Evolutionary conservation across 2,329 filamentous ascomycete species (phyloP), one percentile per base, ranked within the genome.

Genomic region (Fusarium sp.): DNA sequence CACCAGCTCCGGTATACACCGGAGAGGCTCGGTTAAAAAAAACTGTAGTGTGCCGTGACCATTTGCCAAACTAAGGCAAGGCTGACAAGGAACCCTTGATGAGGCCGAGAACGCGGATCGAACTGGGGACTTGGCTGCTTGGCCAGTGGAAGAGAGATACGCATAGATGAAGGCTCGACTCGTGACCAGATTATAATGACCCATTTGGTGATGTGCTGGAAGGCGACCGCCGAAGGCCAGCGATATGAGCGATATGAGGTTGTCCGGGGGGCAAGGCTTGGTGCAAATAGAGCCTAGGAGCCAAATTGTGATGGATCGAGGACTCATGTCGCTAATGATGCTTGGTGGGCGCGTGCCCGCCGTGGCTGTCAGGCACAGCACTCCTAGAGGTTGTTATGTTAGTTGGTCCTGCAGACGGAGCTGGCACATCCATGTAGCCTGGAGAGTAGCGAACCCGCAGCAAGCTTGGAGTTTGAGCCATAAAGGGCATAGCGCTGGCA

Each of bases 301-400:
- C 43, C 61, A 66, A 67, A 69, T 70, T 69, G 44, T 66, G 61
- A 69, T 70, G 66, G 61, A 66, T 66, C 66, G 52, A 66, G 47
- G 57, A 44, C 41, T 53, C 62, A 70, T 46, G 48, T 61, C 67
- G 39, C 58, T 63, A 62, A 49, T 38, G 46, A 43, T 69, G 43
- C 37, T 55, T 42, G 37, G 48, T 57, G 68, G 58, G 58, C 67
- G 63, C 67, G 63, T 70, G 67, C 63, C 67, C 57, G 43, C 56
- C 64, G 49, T 68, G 53, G 43, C 67, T 70, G 67, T n/a, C 68
- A 70, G 68, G 68, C 58, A 70, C 68, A 50, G 58, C 58, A 57
- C 61, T 63, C 50, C 53, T 50, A 64, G 57, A 70, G 67, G 63
- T 63, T 66, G 55, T 23, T 42, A 20, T 66, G 55, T 23, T 42